Evolutionary conservation across 2,329 filamentous ascomycete genomes (phyloP), one percentile per base, ranked within the genome.

Genomic region (Cercospora citrullina): DNA sequence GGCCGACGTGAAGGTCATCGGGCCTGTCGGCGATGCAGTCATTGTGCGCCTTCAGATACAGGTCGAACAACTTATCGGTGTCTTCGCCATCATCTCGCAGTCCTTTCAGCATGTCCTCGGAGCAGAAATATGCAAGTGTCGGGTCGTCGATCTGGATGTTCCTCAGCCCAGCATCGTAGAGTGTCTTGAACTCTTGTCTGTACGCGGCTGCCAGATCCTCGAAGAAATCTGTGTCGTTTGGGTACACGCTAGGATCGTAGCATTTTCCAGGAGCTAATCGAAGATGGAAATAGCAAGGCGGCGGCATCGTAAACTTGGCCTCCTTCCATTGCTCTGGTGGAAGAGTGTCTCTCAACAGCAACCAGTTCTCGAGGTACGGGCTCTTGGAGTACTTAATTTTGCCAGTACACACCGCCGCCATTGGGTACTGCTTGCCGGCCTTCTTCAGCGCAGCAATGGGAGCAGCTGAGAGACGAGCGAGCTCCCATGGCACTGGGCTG

Each of bases 141-240:
- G 78, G 78, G 65, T 79, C 78, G 61, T 80, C 78, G 55, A 80
- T 78, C 72, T 80, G 78, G 64, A 80, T 71, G 70, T 76, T 78
- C 60, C 77, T 72, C 21, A 79, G 71, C 12, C 78, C 78, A 48
- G 76, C 75, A 12, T 71, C 69, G 68, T 79, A 76, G 31, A 80
- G 70, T 39, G 75, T 77, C 76, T 75, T 74, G 69, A 80, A 74
- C 73, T 80, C 78, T 70, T 77, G 72, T 67, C 76, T 72, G 68
- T 79, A 79, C 55, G 75, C 77, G 51, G 71, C 69, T 18, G 77
- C 75, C 51, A 80, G 69, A 69, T 80, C 78, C n/a, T 71, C 74
- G 67, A 80, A 79, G 71, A 79, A 80, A 9, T 73, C 77, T 33
- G 72, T 72, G 51, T 79, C 78, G 61, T 72, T 76, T 59, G 69